Base-by-base conservation (phyloP, 371 early-diverging fungal species). In the Rhizopus stolonifer region DNA sequence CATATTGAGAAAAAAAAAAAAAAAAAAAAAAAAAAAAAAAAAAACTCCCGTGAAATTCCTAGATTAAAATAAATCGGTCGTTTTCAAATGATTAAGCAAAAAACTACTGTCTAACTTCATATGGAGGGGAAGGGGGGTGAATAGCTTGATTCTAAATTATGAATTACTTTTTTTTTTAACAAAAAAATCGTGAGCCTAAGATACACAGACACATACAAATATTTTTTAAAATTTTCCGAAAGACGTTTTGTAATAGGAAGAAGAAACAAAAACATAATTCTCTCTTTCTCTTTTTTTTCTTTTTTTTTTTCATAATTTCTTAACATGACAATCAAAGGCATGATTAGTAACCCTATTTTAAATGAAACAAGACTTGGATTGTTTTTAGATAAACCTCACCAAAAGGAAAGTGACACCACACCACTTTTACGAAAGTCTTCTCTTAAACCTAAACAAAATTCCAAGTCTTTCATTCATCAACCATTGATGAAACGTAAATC, bases 401-500 rank as follows among this genome's bases (percentile, higher is more conserved):
- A n/a, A 15, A 42, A 42, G 21, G 42, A 42, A 14, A 15, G 15
- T 42, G 42, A 42, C 21, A 9, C 21, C 9, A 5, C 7, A 9
- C 42, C 18, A 21, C 21, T 42, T 8, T n/a, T 21, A 19, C 7
- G 21, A 9, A 7, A 18, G 19, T n/a, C 42, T 10, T 18, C 21
- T 18, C 42, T 7, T 21, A 18, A 21, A 21, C 42, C 8, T 21
- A 42, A 42, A 10, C 8, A 42, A 9, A 21, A 10, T n/a, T 1
- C 19, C 21, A 21, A 42, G 15, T 36, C 60, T 47, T 7, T 40
- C 49, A 24, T 53, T 46, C 42, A 17, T 21, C 21, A 48, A 25
- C 24, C 49, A 49, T 2, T 36, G 9, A 46, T 51, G 17, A 50
- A 58, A 18, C 31, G 40, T 29, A 38, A 18, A n/a, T 19, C 49